phyloP scores from a whole-genome alignment of 768 basidiomycete species.

The Grammothele lineata region DNA sequence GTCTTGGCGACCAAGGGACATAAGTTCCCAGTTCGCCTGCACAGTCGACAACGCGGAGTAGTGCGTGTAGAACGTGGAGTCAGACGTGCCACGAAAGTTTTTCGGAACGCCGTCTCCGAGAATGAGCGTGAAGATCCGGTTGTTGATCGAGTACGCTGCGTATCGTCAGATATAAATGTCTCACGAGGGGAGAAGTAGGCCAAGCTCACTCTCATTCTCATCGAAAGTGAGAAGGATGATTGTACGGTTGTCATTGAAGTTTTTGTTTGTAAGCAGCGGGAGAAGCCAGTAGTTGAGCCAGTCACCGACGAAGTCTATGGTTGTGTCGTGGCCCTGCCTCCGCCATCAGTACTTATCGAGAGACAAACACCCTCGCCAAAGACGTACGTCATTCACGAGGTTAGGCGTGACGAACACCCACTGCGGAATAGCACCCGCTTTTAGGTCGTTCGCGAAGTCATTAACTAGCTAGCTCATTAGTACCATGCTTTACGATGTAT shows the following conservation, averaged over 20 bases:
- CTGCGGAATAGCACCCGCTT: conserved; percentile 46
- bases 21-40: conserved; percentile 58
- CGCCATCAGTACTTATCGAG: neutral
- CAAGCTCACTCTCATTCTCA: conserved; percentile 39
- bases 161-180: conserved; percentile 13
- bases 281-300: conserved; percentile 50
- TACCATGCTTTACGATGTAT: too few relatives aligned
- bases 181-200: too few relatives aligned
- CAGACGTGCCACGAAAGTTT: conserved; percentile 38
- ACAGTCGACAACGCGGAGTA: conserved; percentile 55
- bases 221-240: conserved; percentile 63
- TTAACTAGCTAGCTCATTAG: conserved; percentile 31
- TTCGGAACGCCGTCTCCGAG: conserved; percentile 44
- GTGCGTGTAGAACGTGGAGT: conserved; percentile 56
- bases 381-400: conserved; percentile 42
- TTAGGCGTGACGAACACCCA: conserved; percentile 66
- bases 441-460: conserved; percentile 53
- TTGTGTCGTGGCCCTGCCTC: conserved; percentile 46
- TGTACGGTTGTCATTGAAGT: conserved; percentile 52
- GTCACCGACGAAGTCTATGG: conserved; percentile 38
- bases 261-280: conserved; percentile 44
- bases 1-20: conserved; percentile 55
- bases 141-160: conserved; percentile 36
- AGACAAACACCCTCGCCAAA: too few relatives aligned
- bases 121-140: conserved; percentile 42